A percentile compares a stretch with the other conserved stretches of the same genome.
These are phyloP conservation scores for Cercospora sojina DNA, from an alignment of 2,329 filamentous ascomycete genomes.

Conservation along the genomic window DNA sequence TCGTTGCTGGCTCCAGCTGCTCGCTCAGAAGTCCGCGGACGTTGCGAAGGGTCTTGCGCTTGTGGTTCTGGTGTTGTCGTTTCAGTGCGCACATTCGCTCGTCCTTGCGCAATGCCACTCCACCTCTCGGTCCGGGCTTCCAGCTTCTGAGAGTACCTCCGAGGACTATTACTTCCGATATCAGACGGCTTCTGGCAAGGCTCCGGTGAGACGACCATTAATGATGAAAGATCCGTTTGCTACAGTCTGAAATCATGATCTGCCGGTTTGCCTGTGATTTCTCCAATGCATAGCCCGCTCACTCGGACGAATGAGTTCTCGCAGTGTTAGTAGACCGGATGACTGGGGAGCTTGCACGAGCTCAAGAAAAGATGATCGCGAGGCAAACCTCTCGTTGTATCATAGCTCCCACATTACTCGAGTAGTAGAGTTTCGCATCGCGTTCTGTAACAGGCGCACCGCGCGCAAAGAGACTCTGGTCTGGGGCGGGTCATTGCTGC, in stretches of 20 bases:
- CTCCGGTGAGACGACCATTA: conserved; percentile 8
- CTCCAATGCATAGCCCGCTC: conserved; percentile 4
- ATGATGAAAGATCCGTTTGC: neutral
- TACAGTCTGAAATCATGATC: neutral
- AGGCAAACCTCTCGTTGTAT: conserved; percentile 1
- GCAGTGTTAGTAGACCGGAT: neutral
- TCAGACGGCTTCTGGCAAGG: conserved; percentile 4
- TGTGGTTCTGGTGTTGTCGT: neutral
- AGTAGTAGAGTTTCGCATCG: conserved; percentile 12
- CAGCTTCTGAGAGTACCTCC: neutral
- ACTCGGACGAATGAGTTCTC: neutral
- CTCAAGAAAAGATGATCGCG: conserved; percentile 1
- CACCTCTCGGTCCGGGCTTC: conserved; percentile 12
- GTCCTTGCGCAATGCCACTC: conserved; percentile 11
- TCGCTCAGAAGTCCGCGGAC: neutral
- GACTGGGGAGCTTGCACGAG: neutral
- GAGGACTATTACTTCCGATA: neutral
- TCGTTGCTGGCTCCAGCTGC: neutral
- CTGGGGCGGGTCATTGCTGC: neutral
- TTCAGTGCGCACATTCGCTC: conserved; percentile 4
- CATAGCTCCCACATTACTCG: conserved; percentile 13
- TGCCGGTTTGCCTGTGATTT: neutral
- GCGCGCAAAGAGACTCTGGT: neutral
- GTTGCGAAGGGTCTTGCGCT: neutral
- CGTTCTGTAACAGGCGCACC: conserved; percentile 10